phyloP scores from a whole-genome alignment of 2,329 filamentous ascomycete species.

The Colletotrichum gigasporum region DNA sequence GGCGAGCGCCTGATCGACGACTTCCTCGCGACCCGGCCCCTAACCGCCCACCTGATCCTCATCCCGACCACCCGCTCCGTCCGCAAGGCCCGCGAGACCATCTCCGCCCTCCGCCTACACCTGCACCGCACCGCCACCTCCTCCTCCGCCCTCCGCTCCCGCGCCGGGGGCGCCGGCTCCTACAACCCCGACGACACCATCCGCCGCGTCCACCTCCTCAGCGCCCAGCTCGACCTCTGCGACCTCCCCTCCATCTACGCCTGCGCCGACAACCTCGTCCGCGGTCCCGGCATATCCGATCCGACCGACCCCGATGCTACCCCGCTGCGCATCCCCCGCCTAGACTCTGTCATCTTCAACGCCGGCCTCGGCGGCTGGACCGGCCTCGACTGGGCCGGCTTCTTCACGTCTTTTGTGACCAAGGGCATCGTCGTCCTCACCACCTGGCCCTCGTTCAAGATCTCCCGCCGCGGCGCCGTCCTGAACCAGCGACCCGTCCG shows the following conservation, averaged over 20 bases:
- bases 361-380: slow-evolving; percentile 90
- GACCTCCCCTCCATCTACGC: slow-evolving; percentile 60
- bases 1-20: slow-evolving; percentile 89
- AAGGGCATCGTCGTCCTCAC: slow-evolving; percentile 71
- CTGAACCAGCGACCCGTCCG: slow-evolving; percentile 49
- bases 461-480: slow-evolving; percentile 59
- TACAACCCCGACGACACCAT: slow-evolving; percentile 53
- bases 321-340: slow-evolving; percentile 64
- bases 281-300: slow-evolving; percentile 56
- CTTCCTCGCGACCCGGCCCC: slow-evolving; percentile 77
- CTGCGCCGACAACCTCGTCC: slow-evolving; percentile 57
- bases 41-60: slow-evolving; percentile 76
- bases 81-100: slow-evolving; percentile 78
- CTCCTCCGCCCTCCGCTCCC: slow-evolving; percentile 48
- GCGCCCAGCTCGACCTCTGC: slow-evolving; percentile 69
- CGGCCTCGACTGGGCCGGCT: slow-evolving; percentile 75
- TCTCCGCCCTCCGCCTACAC: slow-evolving; percentile 70
- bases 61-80: slow-evolving; percentile 84
- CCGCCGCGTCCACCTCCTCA: slow-evolving; percentile 65
- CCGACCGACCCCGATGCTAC: slow-evolving; percentile 48
- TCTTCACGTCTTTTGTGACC: slow-evolving; percentile 64
- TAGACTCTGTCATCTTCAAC: slow-evolving; percentile 86
- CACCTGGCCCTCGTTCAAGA: slow-evolving; percentile 84
- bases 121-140: slow-evolving; percentile 58
- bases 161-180: slow-evolving; percentile 44